phyloP scores from a whole-genome alignment of 129 eudicot genomes.

The Kitagawia praeruptora region DNA sequence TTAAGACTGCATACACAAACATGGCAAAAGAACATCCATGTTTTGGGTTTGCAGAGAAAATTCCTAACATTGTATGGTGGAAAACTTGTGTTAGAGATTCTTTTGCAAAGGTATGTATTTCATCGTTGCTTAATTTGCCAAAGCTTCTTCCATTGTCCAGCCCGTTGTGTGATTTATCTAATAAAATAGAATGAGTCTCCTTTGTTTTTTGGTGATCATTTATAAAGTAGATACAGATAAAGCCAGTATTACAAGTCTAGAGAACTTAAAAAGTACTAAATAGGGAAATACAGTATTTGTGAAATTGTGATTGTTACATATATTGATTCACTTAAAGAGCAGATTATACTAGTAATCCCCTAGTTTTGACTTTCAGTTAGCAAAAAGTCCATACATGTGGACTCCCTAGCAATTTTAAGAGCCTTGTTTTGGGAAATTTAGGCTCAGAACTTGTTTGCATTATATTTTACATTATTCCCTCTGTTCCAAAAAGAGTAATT shows the following conservation, averaged over 20 bases:
- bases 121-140: not conserved
- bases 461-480: not conserved
- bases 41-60: constrained; percentile 78
- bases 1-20: constrained; percentile 74
- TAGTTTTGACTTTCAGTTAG: not conserved
- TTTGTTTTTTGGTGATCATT: not conserved
- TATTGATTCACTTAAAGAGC: not conserved
- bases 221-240: not conserved
- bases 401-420: not conserved
- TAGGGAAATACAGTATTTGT: not conserved
- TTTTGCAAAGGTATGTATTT: constrained; percentile 56
- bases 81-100: constrained; percentile 82
- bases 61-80: constrained; percentile 98
- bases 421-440: not conserved
- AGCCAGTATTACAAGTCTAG: not conserved
- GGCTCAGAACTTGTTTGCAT: not conserved
- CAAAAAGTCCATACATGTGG: not conserved
- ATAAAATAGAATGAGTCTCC: not conserved
- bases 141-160: constrained; percentile 4
- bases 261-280: not conserved
- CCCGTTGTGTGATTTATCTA: not conserved
- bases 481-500: not conserved
- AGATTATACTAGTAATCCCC: not conserved
- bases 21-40: constrained; percentile 92
- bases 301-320: not conserved